Base-by-base conservation (phyloP, 2,329 filamentous ascomycete species). In the Akanthomyces muscarius region DNA sequence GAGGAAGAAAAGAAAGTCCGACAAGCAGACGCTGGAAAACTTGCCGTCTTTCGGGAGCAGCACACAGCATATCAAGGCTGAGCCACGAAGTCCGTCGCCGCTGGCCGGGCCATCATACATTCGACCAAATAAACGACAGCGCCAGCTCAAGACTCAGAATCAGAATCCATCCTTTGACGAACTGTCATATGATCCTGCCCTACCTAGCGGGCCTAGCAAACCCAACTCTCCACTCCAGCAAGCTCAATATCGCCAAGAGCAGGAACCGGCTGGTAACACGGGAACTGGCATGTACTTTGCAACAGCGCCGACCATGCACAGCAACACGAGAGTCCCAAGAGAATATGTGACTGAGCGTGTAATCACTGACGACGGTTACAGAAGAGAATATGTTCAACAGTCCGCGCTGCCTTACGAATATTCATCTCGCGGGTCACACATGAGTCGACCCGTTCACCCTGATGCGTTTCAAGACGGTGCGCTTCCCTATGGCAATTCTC, bases 41-140 rank as follows among this genome's bases (percentile, higher is more conserved):
- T 44, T 50, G 23, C 25, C 50, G 16, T 36, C 52, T 65, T 70
- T 75, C 48, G 78, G 80, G n/a, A 59, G 21, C 58, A 74, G 73
- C 44, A 80, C 79, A 41, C 83, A 85, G 11, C 80, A 81, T 66
- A 87, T 89, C 68, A 89, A 89, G 69, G 76, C 81, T 28, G 87
- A 89, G 70, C 86, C 86, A n/a, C 80, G 78, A 54, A 89, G 87
- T 2, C 82, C 84, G 1, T 88, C 86, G 7, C 86, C 85, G 10
- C 73, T 87, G 57, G 76, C 76, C 65, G 80, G 80, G 21, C 80
- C 80, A 23, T 77, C 82, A n/a, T 79, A 81, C 64, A 72, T 79
- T 38, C 80, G 84, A 55, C 82, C 86, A 11, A 77, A 76, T 67
- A 89, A 88, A 71, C 81, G 86, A 57, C 80, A 81, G 68, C 80